These are phyloP conservation scores for Umbelopsis vinacea DNA, from an alignment of 192 early-diverging fungal genomes.

Conservation along the genomic window DNA sequence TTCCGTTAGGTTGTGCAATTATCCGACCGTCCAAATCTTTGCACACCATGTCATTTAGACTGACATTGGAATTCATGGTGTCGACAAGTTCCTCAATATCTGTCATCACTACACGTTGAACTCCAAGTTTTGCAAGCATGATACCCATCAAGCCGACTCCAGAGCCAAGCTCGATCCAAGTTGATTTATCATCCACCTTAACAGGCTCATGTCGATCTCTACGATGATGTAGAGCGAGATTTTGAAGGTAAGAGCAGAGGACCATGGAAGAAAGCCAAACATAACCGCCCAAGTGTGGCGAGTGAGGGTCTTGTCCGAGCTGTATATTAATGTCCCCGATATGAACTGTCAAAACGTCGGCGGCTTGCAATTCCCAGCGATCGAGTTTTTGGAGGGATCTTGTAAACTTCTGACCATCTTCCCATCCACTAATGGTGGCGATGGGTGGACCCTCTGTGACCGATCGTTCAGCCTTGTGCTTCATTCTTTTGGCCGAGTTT, in stretches of 20 bases:
- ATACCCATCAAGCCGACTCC: constrained; percentile 46
- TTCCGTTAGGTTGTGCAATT: not conserved
- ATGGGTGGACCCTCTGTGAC: constrained; percentile 30
- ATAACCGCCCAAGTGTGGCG: constrained; percentile 44
- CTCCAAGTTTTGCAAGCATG: constrained; percentile 38
- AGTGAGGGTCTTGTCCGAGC: constrained; percentile 46
- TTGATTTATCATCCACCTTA: constrained; percentile 28
- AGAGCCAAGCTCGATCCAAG: constrained; percentile 47
- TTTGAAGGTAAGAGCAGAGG: constrained; percentile 40
- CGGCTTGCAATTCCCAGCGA: constrained; percentile 44
- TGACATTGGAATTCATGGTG: constrained; percentile 40
- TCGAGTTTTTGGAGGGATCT: constrained; percentile 33
- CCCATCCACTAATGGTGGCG: constrained; percentile 43
- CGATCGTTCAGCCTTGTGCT: constrained; percentile 3
- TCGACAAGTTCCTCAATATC: constrained; percentile 40
- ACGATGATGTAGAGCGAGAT: constrained; percentile 12
- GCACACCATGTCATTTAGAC: constrained; percentile 28
- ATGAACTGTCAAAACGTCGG: constrained; percentile 41
- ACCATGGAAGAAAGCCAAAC: constrained; percentile 44
- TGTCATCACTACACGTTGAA: constrained; percentile 38
- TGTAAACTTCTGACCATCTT: constrained; percentile 35
- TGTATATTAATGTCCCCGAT: constrained; percentile 37
- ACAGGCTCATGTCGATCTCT: constrained; percentile 32
- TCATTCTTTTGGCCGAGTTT: not conserved
- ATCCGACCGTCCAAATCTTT: constrained; percentile 31